Evolutionary conservation across 208 protist species (phyloP).

Genomic region (Wallacemonas sp.): DNA sequence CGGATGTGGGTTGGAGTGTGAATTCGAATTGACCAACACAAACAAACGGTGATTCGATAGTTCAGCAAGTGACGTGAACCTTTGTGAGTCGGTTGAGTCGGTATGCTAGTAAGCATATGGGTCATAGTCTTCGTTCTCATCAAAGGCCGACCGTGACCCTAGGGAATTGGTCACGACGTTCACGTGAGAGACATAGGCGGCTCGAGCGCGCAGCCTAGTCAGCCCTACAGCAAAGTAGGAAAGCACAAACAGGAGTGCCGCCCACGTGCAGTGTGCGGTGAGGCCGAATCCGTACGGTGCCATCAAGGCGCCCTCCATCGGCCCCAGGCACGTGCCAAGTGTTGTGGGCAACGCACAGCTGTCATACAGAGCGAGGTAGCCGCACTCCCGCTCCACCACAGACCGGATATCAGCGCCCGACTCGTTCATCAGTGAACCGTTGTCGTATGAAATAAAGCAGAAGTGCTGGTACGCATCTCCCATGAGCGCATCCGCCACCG

Average conservation of each 20-base stretch:
- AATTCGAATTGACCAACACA: too few species aligned
- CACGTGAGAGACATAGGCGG: neutral
- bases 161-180: neutral
- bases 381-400: conserved; percentile 2
- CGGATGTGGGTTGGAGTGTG: too few species aligned
- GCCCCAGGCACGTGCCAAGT: neutral
- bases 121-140: neutral
- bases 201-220: neutral
- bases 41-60: too few species aligned
- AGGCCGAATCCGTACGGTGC: neutral
- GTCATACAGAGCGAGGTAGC: neutral
- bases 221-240: neutral
- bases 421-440: conserved; percentile 1
- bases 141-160: neutral
- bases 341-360: neutral
- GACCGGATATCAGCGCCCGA: neutral
- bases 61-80: neutral
- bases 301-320: neutral
- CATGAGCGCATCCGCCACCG: neutral
- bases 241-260: neutral
- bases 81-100: neutral
- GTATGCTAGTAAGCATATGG: conserved; percentile 1
- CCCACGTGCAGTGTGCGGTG: conserved; percentile 1
- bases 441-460: conserved; percentile 7
- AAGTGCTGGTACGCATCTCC: neutral